Conservation (phyloP, 108 stramenopile species). For the Nannochloropsis salina region DNA sequence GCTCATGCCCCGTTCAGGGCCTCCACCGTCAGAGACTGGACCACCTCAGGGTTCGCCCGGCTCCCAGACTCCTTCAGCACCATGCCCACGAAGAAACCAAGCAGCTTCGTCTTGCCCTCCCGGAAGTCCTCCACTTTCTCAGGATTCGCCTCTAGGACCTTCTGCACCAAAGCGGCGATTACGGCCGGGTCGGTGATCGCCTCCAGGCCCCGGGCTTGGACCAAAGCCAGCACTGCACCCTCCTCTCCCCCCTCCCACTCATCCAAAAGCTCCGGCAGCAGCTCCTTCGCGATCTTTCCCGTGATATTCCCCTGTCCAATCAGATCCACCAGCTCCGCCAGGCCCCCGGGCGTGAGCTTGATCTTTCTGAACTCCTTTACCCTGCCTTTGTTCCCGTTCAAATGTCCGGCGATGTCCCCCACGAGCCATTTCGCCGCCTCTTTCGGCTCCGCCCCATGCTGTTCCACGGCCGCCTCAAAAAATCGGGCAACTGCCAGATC, state of each 20-base stretch:
- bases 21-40: background rate
- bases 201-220: conserved; percentile 33
- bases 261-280: conserved; percentile 38
- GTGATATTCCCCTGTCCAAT: conserved; percentile 29
- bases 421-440: conserved; percentile 50
- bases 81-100: conserved; percentile 42
- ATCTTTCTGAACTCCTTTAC: conserved; percentile 13
- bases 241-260: conserved; percentile 23
- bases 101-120: conserved; percentile 36
- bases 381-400: conserved; percentile 19
- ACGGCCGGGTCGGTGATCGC: conserved; percentile 32
- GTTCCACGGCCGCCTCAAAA: conserved; percentile 40
- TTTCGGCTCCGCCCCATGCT: conserved; percentile 25
- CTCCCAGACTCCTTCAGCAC: conserved; percentile 25
- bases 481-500: conserved; percentile 31
- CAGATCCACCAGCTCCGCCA: conserved; percentile 36
- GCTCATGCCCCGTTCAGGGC: background rate
- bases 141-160: conserved; percentile 30
- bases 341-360: conserved; percentile 24
- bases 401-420: conserved; percentile 34
- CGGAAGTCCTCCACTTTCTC: conserved; percentile 37
- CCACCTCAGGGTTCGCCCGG: conserved; percentile 33
- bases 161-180: conserved; percentile 26
- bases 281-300: conserved; percentile 40
- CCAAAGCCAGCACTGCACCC: conserved; percentile 31